Evolutionary conservation across 2,329 filamentous ascomycete genomes (phyloP), one percentile per base, ranked within the genome.

Genomic region (Aspergillus novoparasiticus): DNA sequence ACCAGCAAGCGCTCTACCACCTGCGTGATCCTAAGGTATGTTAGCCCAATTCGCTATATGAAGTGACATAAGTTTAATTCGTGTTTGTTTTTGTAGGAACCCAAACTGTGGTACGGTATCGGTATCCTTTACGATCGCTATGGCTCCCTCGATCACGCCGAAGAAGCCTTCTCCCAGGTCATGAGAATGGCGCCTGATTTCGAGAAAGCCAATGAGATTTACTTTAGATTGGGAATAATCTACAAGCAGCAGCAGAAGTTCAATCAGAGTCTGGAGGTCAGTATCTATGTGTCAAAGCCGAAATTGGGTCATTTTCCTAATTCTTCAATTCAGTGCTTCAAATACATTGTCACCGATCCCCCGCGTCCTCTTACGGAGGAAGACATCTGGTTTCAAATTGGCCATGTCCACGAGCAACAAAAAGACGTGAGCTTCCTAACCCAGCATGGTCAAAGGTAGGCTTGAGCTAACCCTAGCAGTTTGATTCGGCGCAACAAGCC

Each of bases 371-470:
- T 99, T 71, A 97, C 94, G 0, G 94, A 98, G 77, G 94, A 98
- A 78, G 95, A 99, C 72, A 99, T 99, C 64, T 98, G 94, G 94
- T 99, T 99, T 83, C 95, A 99, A 79, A 98, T 99, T 74, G 95
- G 95, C 30, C 95, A 99, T 78, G 95, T 99, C 57, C 94, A 99
- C 73, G 95, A 99, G 76, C 95, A 98, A 74, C 94, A 98, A 79
- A 98, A 98, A 85, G 95, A 99, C 74, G 94, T 97, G 84, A 81
- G 93, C 6, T 34, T 6, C n/a, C 28, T 43, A 43, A 54, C n/a
- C 23, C 28, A 60, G 58, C 10, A 16, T 12, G 43, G 9, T 30
- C 19, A 16, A 26, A 45, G 19, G 2, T 26, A 4, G 58, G 26
- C 57, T 64, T 54, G 68, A 80, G 64, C 82, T 76, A 58, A 72